Conservation (phyloP, 768 basidiomycete species). For the Grammothele lineata region DNA sequence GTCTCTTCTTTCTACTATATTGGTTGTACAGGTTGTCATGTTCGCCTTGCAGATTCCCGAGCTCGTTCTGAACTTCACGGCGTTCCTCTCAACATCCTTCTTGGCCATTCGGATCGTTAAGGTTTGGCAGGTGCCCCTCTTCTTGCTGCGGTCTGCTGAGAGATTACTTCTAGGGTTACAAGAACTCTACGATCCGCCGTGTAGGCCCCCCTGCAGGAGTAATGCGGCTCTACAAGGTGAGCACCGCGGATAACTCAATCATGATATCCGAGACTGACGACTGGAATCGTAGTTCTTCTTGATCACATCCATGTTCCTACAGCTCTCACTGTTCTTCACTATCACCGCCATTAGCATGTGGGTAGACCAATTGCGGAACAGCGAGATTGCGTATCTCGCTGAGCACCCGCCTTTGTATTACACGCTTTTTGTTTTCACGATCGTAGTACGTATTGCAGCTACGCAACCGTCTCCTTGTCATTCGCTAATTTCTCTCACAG, state of each 20-base stretch:
- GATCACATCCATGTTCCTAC: constrained; percentile 49
- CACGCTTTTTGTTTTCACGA: constrained; percentile 41
- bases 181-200: constrained; percentile 42
- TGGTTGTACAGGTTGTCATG: background rate
- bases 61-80: constrained; percentile 40
- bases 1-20: constrained; percentile 1
- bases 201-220: constrained; percentile 50
- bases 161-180: constrained; percentile 35
- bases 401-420: constrained; percentile 38
- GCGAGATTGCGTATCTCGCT: constrained; percentile 40
- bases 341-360: constrained; percentile 49
- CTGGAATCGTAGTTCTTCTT: constrained; percentile 45
- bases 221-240: constrained; percentile 46
- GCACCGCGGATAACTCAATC: background rate
- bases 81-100: constrained; percentile 36
- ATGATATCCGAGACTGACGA: background rate
- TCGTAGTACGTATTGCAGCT: constrained; percentile 33
- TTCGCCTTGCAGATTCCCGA: constrained; percentile 42
- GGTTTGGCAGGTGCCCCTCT: constrained; percentile 23
- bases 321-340: constrained; percentile 50
- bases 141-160: background rate
- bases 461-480: background rate
- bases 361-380: constrained; percentile 49
- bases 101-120: constrained; percentile 45
- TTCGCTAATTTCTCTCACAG: constrained; percentile 22